phyloP scores from a whole-genome alignment of 1,284 basidiomycete species.

The Bjerkandera adusta region DNA sequence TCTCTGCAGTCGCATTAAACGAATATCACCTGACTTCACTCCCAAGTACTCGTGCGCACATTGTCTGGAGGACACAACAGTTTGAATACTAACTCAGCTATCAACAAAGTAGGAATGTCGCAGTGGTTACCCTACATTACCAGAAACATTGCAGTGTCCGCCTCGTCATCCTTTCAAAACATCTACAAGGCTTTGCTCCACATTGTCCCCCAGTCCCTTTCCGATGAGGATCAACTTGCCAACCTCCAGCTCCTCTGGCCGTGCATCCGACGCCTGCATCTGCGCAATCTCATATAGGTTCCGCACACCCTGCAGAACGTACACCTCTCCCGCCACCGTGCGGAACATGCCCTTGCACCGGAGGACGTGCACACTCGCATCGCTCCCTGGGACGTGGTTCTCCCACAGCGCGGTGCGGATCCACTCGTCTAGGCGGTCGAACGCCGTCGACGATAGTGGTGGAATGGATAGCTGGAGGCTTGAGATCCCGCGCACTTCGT shows the following conservation, averaged over 20 bases:
- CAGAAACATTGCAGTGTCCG: too few relatives aligned
- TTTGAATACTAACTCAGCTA: too few relatives aligned
- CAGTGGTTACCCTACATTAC: too few relatives aligned
- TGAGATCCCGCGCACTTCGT: slow-evolving; percentile 71
- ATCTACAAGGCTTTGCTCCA: too few relatives aligned
- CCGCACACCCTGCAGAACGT: slow-evolving; percentile 84
- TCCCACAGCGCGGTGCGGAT: slow-evolving; percentile 83
- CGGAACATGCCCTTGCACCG: slow-evolving; percentile 82
- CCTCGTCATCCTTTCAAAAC: too few relatives aligned
- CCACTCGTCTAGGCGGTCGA: slow-evolving; percentile 69
- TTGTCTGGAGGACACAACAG: too few relatives aligned
- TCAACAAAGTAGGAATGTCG: too few relatives aligned
- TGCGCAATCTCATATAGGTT: slow-evolving; percentile 79
- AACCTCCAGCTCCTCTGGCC: slow-evolving; percentile 46
- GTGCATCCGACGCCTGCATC: slow-evolving; percentile 34
- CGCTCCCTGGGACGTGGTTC: slow-evolving; percentile 36
- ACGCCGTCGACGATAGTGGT: slow-evolving; percentile 41
- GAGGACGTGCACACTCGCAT: slow-evolving; percentile 53
- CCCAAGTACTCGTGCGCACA: too few relatives aligned
- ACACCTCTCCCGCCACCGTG: slow-evolving; percentile 49
- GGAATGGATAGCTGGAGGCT: slow-evolving; percentile 72
- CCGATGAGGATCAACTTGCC: slow-evolving; percentile 91
- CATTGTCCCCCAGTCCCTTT: slow-evolving; percentile 59
- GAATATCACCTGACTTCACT: too few relatives aligned
- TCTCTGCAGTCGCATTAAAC: too few relatives aligned